Evolutionary conservation across 768 basidiomycete genomes (phyloP).

Genomic region (Heimioporus sp.): DNA sequence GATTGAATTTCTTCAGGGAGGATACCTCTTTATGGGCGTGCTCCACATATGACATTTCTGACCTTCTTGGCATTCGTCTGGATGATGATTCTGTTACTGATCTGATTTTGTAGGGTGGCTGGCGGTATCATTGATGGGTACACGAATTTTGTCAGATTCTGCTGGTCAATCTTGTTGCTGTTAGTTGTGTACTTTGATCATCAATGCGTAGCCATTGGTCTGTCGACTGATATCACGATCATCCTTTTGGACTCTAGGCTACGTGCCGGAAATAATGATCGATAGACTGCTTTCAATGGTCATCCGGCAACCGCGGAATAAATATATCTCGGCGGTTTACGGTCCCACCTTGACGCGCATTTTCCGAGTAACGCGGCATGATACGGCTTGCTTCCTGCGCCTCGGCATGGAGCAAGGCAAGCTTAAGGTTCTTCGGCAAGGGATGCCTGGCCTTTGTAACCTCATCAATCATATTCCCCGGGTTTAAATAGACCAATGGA

Average conservation of each 20-base stretch:
- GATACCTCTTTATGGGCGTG: slow-evolving; percentile 65
- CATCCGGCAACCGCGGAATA: no score
- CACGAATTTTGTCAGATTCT: no score
- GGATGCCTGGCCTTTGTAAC: slow-evolving; percentile 6
- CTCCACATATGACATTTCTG: slow-evolving; percentile 72
- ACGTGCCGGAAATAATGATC: no score
- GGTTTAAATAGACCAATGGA: slow-evolving; percentile 13
- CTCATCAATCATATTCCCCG: neutral
- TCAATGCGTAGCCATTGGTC: neutral
- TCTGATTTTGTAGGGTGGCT: neutral
- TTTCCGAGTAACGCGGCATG: no score
- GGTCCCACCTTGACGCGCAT: no score
- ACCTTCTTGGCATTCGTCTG: neutral
- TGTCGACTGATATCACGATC: neutral
- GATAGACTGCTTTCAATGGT: no score
- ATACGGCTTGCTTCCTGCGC: no score
- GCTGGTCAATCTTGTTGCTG: no score
- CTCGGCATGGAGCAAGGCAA: slow-evolving; percentile 8
- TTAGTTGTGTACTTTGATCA: neutral
- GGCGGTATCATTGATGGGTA: neutral
- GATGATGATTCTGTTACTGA: slow-evolving; percentile 7
- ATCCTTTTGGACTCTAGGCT: no score
- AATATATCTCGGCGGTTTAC: no score
- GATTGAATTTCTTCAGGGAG: slow-evolving; percentile 94
- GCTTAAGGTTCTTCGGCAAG: slow-evolving; percentile 16